A percentile compares a stretch with the other conserved stretches of the same genome.
Conservation (phyloP, 1,284 basidiomycete species). For the Naganishia sp. region DNA sequence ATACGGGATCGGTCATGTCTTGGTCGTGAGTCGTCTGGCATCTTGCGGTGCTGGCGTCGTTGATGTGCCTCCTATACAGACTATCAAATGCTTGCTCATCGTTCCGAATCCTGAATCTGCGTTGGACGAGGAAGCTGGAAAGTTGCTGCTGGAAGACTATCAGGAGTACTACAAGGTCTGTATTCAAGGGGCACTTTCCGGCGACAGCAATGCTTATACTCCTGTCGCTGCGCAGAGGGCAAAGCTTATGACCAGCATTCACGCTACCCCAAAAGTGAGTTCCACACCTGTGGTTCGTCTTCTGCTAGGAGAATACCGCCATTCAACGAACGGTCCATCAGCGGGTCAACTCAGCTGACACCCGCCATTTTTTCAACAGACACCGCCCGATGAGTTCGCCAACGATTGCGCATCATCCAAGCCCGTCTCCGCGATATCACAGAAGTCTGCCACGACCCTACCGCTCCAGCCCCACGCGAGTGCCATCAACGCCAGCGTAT, state of each 20-base stretch:
- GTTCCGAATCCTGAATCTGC: slow-evolving; percentile 95
- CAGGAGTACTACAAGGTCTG: slow-evolving; percentile 70
- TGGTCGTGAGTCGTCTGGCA: slow-evolving; percentile 59
- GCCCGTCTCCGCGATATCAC: slow-evolving; percentile 33
- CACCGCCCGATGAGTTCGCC: slow-evolving; percentile 41
- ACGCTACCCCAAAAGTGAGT: no score
- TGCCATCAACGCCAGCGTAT: slow-evolving; percentile 28
- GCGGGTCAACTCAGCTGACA: no score
- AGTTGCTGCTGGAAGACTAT: slow-evolving; percentile 84
- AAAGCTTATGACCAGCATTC: neutral
- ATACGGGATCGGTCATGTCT: slow-evolving; percentile 87
- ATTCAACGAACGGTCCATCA: no score
- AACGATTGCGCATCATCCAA: slow-evolving; percentile 27
- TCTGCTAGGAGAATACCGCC: no score
- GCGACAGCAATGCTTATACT: no score
- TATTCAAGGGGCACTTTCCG: neutral
- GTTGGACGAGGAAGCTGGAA: slow-evolving; percentile 90
- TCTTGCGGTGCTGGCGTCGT: neutral
- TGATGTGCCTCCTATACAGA: slow-evolving; percentile 46
- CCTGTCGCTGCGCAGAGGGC: neutral
- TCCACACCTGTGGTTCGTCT: no score
- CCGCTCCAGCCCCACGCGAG: slow-evolving; percentile 26
- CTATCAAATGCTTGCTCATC: slow-evolving; percentile 90
- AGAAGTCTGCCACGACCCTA: slow-evolving; percentile 9
- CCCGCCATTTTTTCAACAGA: slow-evolving; percentile 28